Evolutionary conservation across 148 eudicot species (phyloP), one percentile per base, ranked within the genome.

Genomic region (Polygonum maritimum): DNA sequence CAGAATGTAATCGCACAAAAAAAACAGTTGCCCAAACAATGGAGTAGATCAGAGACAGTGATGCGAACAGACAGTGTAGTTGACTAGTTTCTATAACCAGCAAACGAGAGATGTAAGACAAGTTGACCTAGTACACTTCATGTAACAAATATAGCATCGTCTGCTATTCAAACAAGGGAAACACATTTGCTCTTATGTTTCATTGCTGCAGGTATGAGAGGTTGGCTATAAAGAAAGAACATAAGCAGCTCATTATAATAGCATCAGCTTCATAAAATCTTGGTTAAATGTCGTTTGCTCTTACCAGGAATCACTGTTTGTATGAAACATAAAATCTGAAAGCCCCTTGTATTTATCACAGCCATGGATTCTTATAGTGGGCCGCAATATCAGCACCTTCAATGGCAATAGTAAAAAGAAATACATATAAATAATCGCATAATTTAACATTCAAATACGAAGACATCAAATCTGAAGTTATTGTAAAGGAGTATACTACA

Each of bases 251-350:
- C 1, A 65, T 11, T 67, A 31, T 38, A 36, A 67, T 36, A 38
- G 0, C 44, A 67, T 67, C 44, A 38, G 19, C 40, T 35, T 36
- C 36, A 14, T 65, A 26, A 26, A 26, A 26, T 26, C 31, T 26
- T 26, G 31, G 31, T 26, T 26, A 26, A 26, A 26, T 26, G 31
- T 26, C 31, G 31, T 26, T 35, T 14, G 38, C 7, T 67, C 15
- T 5, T 67, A 94, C 98, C 98, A 89, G 67, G 89, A 84, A 76
- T 84, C 76, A 73, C 83, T 81, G 74, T 77, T 77, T 76, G 89
- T 85, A 78, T 92, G 60, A 77, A 94, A 92, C 40, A 92, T 89
- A 81, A 94, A 79, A 86, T 94, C 98, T 62, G 93, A 84, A 33
- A 94, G 76, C 54, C 97, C 97, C 72, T 78, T 86, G 35, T 74